Conservation (phyloP, 2,329 filamentous ascomycete species). For the Lachnellula cervina region DNA sequence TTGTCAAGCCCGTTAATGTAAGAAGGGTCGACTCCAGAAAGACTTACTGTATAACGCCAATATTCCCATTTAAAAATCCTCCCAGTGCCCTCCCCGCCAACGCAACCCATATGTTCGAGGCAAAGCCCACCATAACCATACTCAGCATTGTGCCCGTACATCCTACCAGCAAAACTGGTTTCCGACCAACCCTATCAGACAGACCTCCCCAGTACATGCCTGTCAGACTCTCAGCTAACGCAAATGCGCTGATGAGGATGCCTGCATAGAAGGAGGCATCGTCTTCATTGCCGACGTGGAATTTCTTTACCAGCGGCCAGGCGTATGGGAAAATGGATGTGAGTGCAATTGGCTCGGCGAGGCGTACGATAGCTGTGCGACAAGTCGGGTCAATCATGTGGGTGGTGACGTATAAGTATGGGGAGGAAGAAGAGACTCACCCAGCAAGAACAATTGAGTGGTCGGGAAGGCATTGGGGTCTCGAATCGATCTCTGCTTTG, state of each 20-base stretch:
- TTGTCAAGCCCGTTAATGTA: too few species aligned
- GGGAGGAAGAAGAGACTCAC: constrained; percentile 44
- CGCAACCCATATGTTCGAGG: constrained; percentile 79
- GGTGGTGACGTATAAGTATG: neutral
- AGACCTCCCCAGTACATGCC: constrained; percentile 85
- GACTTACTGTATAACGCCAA: constrained; percentile 61
- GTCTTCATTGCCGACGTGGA: constrained; percentile 63
- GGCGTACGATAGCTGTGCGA: constrained; percentile 73
- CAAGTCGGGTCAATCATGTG: constrained; percentile 9
- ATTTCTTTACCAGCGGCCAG: constrained; percentile 75
- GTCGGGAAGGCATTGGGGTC: constrained; percentile 74
- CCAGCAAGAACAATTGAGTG: constrained; percentile 76
- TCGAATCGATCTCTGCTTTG: constrained; percentile 36
- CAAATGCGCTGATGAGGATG: constrained; percentile 80
- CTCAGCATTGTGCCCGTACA: constrained; percentile 79
- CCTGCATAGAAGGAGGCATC: constrained; percentile 87
- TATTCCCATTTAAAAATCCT: constrained; percentile 84
- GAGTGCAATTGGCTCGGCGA: constrained; percentile 87
- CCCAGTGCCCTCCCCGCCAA: constrained; percentile 71
- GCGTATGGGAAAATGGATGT: constrained; percentile 93
- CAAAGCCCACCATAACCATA: constrained; percentile 77
- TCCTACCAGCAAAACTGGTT: constrained; percentile 77
- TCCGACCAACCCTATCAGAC: constrained; percentile 77
- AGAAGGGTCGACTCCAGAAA: neutral
- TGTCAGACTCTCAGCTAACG: constrained; percentile 74